These are phyloP conservation scores for Clitocybe nebularis DNA, from an alignment of 1,284 basidiomycete genomes.

Conservation along the genomic window DNA sequence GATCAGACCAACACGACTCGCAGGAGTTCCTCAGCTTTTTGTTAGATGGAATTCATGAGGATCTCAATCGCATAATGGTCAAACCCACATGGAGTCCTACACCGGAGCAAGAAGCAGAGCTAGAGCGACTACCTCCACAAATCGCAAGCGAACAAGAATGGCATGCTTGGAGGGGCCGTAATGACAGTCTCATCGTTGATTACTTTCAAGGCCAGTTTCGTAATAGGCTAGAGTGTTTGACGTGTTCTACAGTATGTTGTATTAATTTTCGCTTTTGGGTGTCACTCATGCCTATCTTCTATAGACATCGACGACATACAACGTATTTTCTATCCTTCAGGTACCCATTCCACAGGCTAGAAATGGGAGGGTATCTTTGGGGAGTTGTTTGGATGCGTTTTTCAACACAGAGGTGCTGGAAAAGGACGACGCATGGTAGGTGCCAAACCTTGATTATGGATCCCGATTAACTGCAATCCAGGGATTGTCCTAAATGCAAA, in stretches of 20 bases:
- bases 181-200: constrained; percentile 95
- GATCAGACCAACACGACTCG: constrained; percentile 94
- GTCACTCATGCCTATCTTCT: constrained; percentile 6
- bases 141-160: constrained; percentile 94
- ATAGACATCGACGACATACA: constrained; percentile 96
- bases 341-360: constrained; percentile 79
- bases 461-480: constrained; percentile 25
- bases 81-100: constrained; percentile 74
- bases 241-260: constrained; percentile 77
- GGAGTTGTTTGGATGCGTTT: constrained; percentile 87
- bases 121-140: constrained; percentile 84
- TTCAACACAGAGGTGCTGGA: constrained; percentile 91
- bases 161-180: constrained; percentile 86
- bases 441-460: constrained; percentile 1
- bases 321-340: constrained; percentile 95
- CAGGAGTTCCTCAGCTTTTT: constrained; percentile 97
- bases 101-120: constrained; percentile 83
- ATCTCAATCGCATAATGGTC: constrained; percentile 84
- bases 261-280: constrained; percentile 1
- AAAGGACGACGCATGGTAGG: constrained; percentile 92
- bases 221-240: constrained; percentile 87
- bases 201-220: constrained; percentile 98
- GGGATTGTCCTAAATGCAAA: constrained; percentile 94
- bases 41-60: constrained; percentile 94
- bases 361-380: constrained; percentile 66